phyloP scores from a whole-genome alignment of 129 eudicot genomes.

The Chrysanthemum makinoi region DNA sequence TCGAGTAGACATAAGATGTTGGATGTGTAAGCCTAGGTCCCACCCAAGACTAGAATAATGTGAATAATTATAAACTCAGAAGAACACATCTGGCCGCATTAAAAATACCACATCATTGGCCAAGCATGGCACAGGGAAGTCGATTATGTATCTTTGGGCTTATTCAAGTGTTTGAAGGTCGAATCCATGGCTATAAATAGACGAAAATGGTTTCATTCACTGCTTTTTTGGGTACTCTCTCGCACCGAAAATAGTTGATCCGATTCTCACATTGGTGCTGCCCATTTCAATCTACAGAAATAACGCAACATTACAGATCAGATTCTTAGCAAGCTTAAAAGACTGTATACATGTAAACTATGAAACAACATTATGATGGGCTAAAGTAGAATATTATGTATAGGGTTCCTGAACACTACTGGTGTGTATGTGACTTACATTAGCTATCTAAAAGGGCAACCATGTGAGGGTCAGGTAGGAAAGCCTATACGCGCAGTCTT shows the following conservation, averaged over 20 bases:
- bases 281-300: conserved; percentile 86
- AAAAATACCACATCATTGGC: background rate
- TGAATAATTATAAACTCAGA: too few species aligned
- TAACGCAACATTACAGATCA: background rate
- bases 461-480: background rate
- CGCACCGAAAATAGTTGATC: conserved; percentile 90
- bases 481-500: background rate
- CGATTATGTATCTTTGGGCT: background rate
- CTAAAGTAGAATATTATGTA: background rate
- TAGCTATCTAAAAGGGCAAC: background rate
- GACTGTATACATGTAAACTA: background rate
- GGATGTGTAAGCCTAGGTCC: too few species aligned
- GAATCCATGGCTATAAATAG: conserved; percentile 5
- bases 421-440: background rate
- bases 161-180: conserved; percentile 8
- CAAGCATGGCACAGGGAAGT: background rate
- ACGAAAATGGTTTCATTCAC: conserved; percentile 6
- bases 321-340: background rate
- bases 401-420: background rate
- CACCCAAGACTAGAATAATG: too few species aligned
- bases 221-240: conserved; percentile 73
- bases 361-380: background rate
- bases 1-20: too few species aligned
- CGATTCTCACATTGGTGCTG: conserved; percentile 85
- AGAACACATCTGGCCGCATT: too few species aligned